These are phyloP conservation scores for Henningerozyma blattae DNA, from an alignment of 805 yeast species.

Conservation along the genomic window DNA sequence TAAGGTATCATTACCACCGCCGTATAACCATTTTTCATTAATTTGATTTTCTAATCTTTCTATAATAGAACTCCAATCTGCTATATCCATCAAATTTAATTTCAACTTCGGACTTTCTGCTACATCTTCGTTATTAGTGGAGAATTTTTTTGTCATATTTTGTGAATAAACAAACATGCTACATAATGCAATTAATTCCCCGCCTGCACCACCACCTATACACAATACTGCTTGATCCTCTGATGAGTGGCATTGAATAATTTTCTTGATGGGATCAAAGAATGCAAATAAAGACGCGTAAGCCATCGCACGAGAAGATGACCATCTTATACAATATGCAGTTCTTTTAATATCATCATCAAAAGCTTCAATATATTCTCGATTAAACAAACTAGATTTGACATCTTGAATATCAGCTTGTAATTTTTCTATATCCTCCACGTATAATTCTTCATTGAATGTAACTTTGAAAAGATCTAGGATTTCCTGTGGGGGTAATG, in stretches of 20 bases:
- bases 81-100: conserved; percentile 58
- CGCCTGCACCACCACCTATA: conserved; percentile 88
- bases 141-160: conserved; percentile 14
- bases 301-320: conserved; percentile 69
- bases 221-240: conserved; percentile 33
- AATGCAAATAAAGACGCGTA: conserved; percentile 56
- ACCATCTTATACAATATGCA: conserved; percentile 79
- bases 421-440: conserved; percentile 8
- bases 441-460: conserved; percentile 18
- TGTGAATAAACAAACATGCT: conserved; percentile 37
- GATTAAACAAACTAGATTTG: conserved; percentile 53
- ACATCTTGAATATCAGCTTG: conserved; percentile 45
- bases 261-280: conserved; percentile 23
- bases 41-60: conserved; percentile 32
- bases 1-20: conserved; percentile 22
- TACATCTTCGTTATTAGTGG: conserved; percentile 1
- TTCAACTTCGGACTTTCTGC: conserved; percentile 18
- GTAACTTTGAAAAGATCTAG: conserved; percentile 20
- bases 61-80: conserved; percentile 59
- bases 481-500: conserved; percentile 21
- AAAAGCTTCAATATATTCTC: conserved; percentile 66
- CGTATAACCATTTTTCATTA: conserved; percentile 41
- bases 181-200: conserved; percentile 55
- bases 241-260: conserved; percentile 9
- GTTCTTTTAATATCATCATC: conserved; percentile 46